Evolutionary conservation across 2,329 filamentous ascomycete genomes (phyloP).

Genomic region (Aureobasidium pullulans): DNA sequence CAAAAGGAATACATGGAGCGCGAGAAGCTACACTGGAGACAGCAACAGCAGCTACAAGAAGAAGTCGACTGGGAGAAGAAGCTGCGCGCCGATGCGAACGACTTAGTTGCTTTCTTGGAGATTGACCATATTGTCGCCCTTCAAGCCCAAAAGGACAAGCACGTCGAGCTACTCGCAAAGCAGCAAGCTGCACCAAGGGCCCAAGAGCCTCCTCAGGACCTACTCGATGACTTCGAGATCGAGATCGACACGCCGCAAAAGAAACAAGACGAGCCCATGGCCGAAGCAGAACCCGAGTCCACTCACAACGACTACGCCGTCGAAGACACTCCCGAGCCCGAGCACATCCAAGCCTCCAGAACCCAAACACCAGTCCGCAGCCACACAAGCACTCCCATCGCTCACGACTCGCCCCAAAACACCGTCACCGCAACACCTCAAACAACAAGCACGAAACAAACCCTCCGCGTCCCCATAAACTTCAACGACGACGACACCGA

Average conservation of each 20-base stretch:
- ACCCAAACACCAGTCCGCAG: conserved; percentile 1
- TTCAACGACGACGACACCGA: conserved; percentile 14
- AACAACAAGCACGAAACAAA: neutral
- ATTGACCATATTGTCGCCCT: conserved; percentile 59
- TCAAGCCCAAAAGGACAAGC: conserved; percentile 24
- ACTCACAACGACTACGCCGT: neutral
- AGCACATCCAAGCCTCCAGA: neutral
- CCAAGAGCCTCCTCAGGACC: neutral
- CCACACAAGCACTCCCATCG: neutral
- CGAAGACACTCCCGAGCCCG: conserved; percentile 4
- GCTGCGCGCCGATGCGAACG: conserved; percentile 60
- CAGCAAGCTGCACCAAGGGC: neutral
- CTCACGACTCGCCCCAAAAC: conserved; percentile 2
- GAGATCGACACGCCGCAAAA: neutral
- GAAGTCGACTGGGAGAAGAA: conserved; percentile 54
- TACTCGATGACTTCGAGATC: conserved; percentile 1
- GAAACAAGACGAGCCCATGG: neutral
- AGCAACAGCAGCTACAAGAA: conserved; percentile 50
- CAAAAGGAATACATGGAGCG: conserved; percentile 54
- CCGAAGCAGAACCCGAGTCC: neutral
- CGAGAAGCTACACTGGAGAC: conserved; percentile 52
- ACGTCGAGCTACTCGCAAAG: conserved; percentile 28
- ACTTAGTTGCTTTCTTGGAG: conserved; percentile 68
- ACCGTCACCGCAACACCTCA: neutral
- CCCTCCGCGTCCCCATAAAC: conserved; percentile 17